Evolutionary conservation across 495 filamentous ascomycete genomes (phyloP).

Genomic region (Xylaria grammica): DNA sequence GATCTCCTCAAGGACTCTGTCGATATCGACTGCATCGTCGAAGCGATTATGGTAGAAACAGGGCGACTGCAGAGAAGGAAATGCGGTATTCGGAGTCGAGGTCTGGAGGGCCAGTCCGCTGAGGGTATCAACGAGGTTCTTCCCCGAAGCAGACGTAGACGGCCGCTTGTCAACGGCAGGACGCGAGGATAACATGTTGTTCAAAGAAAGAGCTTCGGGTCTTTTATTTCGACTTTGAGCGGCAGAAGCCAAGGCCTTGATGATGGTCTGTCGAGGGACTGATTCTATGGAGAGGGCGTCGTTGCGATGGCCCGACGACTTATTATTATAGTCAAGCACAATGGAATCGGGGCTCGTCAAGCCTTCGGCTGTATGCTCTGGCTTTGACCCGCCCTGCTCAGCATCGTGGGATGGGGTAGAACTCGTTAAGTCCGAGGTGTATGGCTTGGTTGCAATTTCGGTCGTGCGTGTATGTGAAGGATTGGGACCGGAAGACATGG

Average conservation of each 20-base stretch:
- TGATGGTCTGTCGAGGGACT: constrained; percentile 82
- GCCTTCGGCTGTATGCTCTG: constrained; percentile 30
- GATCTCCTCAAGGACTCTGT: constrained; percentile 94
- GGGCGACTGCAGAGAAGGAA: constrained; percentile 78
- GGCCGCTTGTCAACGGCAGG: constrained; percentile 51
- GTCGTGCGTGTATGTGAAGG: constrained; percentile 11
- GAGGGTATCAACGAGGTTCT: constrained; percentile 69
- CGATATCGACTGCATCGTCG: constrained; percentile 92
- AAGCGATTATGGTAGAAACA: constrained; percentile 98
- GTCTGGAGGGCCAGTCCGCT: constrained; percentile 61
- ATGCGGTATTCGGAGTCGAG: constrained; percentile 64
- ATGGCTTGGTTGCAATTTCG: constrained; percentile 20
- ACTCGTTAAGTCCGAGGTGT: constrained; percentile 30
- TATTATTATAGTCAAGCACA: constrained; percentile 41
- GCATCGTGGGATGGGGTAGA: constrained; percentile 42
- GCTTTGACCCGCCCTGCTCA: constrained; percentile 28
- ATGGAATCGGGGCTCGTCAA: constrained; percentile 29
- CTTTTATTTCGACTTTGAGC: constrained; percentile 62
- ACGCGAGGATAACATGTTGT: constrained; percentile 54
- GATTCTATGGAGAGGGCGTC: constrained; percentile 71
- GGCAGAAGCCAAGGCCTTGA: constrained; percentile 83
- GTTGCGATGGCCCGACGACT: constrained; percentile 59
- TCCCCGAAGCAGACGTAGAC: constrained; percentile 53
- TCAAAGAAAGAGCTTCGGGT: constrained; percentile 60
- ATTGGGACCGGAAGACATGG: constrained; percentile 10